Conservation (phyloP, 176 grass and related monocot species). For the Eremochloa ophiuroides region DNA sequence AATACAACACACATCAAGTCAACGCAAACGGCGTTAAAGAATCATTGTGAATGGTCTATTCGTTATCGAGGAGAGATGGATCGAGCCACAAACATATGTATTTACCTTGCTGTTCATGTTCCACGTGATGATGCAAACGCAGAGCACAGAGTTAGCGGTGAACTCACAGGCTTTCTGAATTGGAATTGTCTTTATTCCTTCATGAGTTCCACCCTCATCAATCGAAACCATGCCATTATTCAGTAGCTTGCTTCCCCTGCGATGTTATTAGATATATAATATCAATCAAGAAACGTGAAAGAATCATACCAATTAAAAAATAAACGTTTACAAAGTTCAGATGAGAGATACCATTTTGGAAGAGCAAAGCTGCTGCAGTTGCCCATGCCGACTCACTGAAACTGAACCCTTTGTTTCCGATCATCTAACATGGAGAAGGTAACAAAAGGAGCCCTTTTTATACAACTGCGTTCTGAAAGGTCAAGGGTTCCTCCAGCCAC, state of each 20-base stretch:
- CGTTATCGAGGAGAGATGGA: background rate
- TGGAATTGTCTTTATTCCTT: conserved; percentile 52
- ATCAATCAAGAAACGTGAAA: background rate
- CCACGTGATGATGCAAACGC: conserved; percentile 59
- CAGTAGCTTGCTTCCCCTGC: conserved; percentile 23
- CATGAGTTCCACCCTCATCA: conserved; percentile 34
- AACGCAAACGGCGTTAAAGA: background rate
- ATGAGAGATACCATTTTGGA: conserved; percentile 25
- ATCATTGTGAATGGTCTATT: background rate
- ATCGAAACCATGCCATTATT: conserved; percentile 22
- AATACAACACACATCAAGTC: background rate
- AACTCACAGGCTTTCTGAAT: conserved; percentile 49
- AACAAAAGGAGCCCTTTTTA: conserved; percentile 14
- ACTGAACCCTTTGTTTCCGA: background rate
- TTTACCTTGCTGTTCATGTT: conserved; percentile 71
- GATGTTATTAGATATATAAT: background rate
- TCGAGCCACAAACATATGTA: background rate
- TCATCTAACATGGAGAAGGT: background rate
- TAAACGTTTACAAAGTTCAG: background rate
- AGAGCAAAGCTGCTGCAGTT: conserved; percentile 36
- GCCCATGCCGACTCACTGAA: conserved; percentile 30
- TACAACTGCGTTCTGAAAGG: background rate
- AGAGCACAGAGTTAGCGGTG: conserved; percentile 31
- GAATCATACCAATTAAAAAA: background rate
- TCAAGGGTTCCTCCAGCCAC: background rate